Base-by-base conservation (phyloP, 305 asterid genomes). In the Solanum hybrid region DNA sequence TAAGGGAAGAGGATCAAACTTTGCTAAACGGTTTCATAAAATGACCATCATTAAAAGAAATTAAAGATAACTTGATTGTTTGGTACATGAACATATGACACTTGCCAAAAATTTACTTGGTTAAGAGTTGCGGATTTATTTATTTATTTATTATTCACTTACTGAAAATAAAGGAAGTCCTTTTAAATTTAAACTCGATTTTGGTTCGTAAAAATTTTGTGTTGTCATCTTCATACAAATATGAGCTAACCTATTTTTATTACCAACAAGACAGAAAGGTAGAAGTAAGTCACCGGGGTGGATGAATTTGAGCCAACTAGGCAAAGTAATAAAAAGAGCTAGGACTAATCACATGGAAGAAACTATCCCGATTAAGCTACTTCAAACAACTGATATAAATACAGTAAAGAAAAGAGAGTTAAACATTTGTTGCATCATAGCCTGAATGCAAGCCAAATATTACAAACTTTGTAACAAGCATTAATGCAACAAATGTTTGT, bases 301-400 rank as follows among this genome's bases (percentile, higher is more conserved):
- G 94, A 84, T 1, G 95, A 60, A 37, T 95, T 93, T 0, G 96
- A 92, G 14, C 98, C 98, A n/a, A 95, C 91, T 4, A 95, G 15
- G 17, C 13, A 66, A 22, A 22, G 13, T 8, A 66, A 2, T 66
- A 66, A 22, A 66, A 66, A 66, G 94, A 91, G 82, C 96, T 92
- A 15, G 94, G 14, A 37, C 92, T 7, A 42, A 42, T 42, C 91
- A 96, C 1, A 94, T 95, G 36, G 95, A 95, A 45, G 45, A 29
- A 86, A 14, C 40, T 82, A 37, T 11, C 78, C 60, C 15, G 5
- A 69, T 22, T 66, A 13, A 60, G 36, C 5, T 26, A 14, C 60
- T 78, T 35, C 88, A 12, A 40, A 34, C 79, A 77, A 81, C 8
- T 14, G 71, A 22, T 38, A 29, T 34, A 22, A 78, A 71, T 45